Evolutionary conservation across 2,329 filamentous ascomycete species (phyloP).

Genomic region (Arthroderma sp.): DNA sequence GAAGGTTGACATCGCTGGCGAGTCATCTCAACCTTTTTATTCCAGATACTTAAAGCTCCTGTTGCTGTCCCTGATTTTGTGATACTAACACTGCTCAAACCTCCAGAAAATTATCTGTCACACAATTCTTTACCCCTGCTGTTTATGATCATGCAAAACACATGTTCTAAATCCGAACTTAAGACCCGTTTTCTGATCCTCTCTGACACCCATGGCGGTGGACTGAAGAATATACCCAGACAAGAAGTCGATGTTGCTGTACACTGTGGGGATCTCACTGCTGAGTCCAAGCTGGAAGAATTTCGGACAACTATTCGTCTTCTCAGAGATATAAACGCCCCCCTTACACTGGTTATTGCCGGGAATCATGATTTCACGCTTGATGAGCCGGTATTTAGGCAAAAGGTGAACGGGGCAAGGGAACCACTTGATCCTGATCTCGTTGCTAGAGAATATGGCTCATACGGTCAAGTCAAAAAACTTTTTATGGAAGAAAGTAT

Average conservation of each 20-base stretch:
- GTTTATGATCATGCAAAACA: too few species aligned
- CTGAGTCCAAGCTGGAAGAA: conserved; percentile 30
- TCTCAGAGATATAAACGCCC: conserved; percentile 32
- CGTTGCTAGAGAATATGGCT: conserved; percentile 28
- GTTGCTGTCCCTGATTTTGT: too few species aligned
- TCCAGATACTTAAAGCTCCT: too few species aligned
- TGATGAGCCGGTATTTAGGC: conserved; percentile 26
- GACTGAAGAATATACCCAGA: conserved; percentile 15
- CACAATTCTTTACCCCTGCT: too few species aligned
- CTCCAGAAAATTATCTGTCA: too few species aligned
- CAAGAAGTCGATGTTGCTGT: conserved; percentile 36
- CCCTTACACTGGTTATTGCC: conserved; percentile 42
- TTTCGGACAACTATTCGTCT: conserved; percentile 30
- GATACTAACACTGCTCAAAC: too few species aligned
- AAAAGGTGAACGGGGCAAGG: conserved; percentile 18
- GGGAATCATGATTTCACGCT: conserved; percentile 43
- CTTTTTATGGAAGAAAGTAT: conserved; percentile 29
- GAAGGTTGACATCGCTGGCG: too few species aligned
- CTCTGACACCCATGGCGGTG: conserved; percentile 34
- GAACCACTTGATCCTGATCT: conserved; percentile 17
- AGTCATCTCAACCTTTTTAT: too few species aligned
- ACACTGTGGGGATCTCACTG: conserved; percentile 42
- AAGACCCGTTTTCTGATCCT: conserved; percentile 31
- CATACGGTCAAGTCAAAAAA: conserved; percentile 22
- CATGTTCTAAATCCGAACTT: neutral